Base-by-base conservation (phyloP, 1,284 basidiomycete species). In the Phlebopus sp. region DNA sequence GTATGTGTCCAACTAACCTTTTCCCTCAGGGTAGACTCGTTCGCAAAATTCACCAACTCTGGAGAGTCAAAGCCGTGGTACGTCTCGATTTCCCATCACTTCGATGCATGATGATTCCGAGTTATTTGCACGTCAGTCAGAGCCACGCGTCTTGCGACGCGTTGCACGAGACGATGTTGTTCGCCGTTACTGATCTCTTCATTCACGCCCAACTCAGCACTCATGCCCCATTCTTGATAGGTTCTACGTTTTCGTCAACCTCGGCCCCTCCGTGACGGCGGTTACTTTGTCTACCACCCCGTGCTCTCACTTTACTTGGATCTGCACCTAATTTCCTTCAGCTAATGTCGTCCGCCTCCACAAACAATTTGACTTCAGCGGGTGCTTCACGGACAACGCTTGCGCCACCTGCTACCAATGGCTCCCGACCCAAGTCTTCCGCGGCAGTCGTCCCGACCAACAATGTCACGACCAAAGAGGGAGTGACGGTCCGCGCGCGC, bases 381-480 rank as follows among this genome's bases (percentile, higher is more conserved):
- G 55, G 53, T 40, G 54, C 55, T 42, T 65, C 63, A 36, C 63
- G 59, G 51, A 55, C 56, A 9, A 49, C 57, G 5, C 56, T 59
- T 44, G 39, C 60, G 25, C 49, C 56, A 21, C 50, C 60, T 34
- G 52, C 70, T 38, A 59, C 69, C 39, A 81, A 78, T 62, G 76
- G 74, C 40, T 50, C 69, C 7, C 65, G 60, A 42, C 53, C 57
- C 56, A 68, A 69, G 53, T 72, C 69, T 52, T 60, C 66, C 52
- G 60, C 46, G 4, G 65, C 51, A 30, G 73, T 90, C 21, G 78
- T 90, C 2, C 88, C 89, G 10, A 91, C 89, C 6, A 91, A 91
- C 67, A 86, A 76, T 49, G 87, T 91, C 43, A 82, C 84, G 4
- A 88, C 84, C 11, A 79, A 76, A 50, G 82, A 87, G 21, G 86